A percentile compares a stretch with the other conserved stretches of the same genome.
Conservation (phyloP, 1,284 basidiomycete genomes). For the Pyrrhoderma lamaoense region DNA sequence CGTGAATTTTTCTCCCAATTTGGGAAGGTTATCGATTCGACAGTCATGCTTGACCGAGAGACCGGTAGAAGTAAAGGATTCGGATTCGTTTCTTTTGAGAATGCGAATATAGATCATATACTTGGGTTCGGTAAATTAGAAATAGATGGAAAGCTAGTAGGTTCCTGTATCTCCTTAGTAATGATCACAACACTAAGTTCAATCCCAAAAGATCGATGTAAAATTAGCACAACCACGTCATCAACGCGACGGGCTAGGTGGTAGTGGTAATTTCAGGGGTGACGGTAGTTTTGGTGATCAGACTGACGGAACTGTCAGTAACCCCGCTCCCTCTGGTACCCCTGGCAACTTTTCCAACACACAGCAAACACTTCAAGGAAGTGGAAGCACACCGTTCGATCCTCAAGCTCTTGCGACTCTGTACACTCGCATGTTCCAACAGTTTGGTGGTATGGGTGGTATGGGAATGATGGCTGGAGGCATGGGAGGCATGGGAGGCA, state of each 20-base stretch:
- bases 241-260: slow-evolving; percentile 46
- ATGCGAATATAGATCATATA: slow-evolving; percentile 78
- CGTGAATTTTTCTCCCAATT: slow-evolving; percentile 86
- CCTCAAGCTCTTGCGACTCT: slow-evolving; percentile 73
- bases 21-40: slow-evolving; percentile 93
- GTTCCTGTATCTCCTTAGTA: slow-evolving; percentile 25
- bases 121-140: slow-evolving; percentile 81
- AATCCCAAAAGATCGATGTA: slow-evolving; percentile 73
- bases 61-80: slow-evolving; percentile 95
- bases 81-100: slow-evolving; percentile 95
- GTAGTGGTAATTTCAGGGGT: slow-evolving; percentile 7
- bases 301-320: slow-evolving; percentile 21
- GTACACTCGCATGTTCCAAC: slow-evolving; percentile 78
- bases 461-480: slow-evolving; percentile 28
- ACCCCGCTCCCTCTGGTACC: slow-evolving; percentile 20
- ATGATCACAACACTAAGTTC: slow-evolving; percentile 13
- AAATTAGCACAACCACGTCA: slow-evolving; percentile 87
- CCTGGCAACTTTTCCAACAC: slow-evolving; percentile 8
- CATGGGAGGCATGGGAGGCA: slow-evolving; percentile 24
- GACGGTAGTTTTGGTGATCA: slow-evolving; percentile 21
- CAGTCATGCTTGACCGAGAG: slow-evolving; percentile 97
- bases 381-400: slow-evolving; percentile 59
- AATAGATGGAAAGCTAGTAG: slow-evolving; percentile 86
- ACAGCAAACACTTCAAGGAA: slow-evolving; percentile 12
- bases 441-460: slow-evolving; percentile 48